Evolutionary conservation across 352 stramenopile genomes (phyloP), one percentile per base, ranked within the genome.

Genomic region (Phytophthora kernoviae): DNA sequence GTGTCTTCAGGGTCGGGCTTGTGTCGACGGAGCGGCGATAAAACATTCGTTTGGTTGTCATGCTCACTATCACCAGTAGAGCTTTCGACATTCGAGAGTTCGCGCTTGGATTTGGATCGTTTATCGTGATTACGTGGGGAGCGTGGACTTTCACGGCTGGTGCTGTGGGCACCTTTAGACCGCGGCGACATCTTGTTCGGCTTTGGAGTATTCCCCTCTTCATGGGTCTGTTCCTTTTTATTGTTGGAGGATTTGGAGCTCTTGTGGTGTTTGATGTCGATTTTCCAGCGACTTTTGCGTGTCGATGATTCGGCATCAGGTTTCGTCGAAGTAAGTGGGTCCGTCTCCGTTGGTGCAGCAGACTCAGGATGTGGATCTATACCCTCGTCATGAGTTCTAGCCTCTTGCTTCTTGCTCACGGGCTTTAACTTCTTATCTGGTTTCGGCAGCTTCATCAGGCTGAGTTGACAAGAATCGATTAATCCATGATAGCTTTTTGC

Each of bases 281-380:
- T 69, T 48, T 69, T 73, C 64, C 64, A 73, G 22, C 58, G 58
- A 26, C n/a, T 61, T 33, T 69, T 69, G 15, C 54, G 59, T 21
- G 58, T 69, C 1, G 64, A 32, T 22, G 58, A 61, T 36, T 68
- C 58, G n/a, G 27, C 21, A 22, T 65, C 42, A 20, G 47, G 8
- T 30, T 73, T 68, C 8, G 36, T 36, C 17, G 47, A 41, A 12
- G 53, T 61, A 11, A 60, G 64, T 17, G 49, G 48, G 9, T 65
- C 39, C 32, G 54, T 64, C 11, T 65, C 54, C 1, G 26, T 51
- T 26, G 47, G 11, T 34, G 42, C 43, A 32, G 20, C 9, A 49
- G 15, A 4, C 1, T 66, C 21, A 30, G 37, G 2, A 6, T 43
- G 37, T 45, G 39, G 18, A 40, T 33, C 46, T 9, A 44, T 34